A percentile compares a stretch with the other conserved stretches of the same genome.
phyloP scores from a whole-genome alignment of 2,329 filamentous ascomycete genomes.

The Ophiostoma perfectum region DNA sequence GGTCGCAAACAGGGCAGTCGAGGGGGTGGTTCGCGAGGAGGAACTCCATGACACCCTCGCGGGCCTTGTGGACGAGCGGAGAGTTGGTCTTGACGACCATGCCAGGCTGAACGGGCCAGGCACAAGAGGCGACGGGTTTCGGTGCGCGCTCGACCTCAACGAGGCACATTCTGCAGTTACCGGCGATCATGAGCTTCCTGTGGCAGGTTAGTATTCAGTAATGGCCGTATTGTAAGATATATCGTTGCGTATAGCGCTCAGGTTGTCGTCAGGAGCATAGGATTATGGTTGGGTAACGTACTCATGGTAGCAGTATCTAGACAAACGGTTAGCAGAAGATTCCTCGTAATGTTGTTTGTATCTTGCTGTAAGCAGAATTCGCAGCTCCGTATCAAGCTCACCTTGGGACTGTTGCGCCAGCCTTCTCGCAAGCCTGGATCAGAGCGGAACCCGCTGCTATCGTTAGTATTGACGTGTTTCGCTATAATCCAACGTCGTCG shows the following conservation, averaged over 20 bases:
- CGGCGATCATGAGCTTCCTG: conserved; percentile 96
- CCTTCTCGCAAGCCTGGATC: conserved; percentile 99
- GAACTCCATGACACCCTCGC: conserved; percentile 99
- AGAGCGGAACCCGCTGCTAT: conserved; percentile 83
- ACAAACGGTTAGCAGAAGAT: conserved; percentile 31
- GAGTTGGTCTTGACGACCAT: conserved; percentile 99
- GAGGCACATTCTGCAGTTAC: conserved; percentile 99
- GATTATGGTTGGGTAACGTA: conserved; percentile 32
- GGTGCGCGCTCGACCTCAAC: conserved; percentile 96
- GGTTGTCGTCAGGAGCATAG: conserved; percentile 35
- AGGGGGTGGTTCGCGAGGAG: conserved; percentile 92
- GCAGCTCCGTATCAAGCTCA: conserved; percentile 36
- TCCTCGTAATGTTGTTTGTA: background rate
- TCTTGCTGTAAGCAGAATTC: background rate
- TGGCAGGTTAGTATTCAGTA: conserved; percentile 20
- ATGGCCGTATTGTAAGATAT: conserved; percentile 30
- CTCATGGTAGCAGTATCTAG: conserved; percentile 98
- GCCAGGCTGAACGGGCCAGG: conserved; percentile 95
- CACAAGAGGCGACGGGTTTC: conserved; percentile 96
- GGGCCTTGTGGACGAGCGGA: conserved; percentile 90
- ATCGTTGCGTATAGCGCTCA: conserved; percentile 23
- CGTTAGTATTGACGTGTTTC: background rate
- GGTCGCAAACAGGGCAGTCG: conserved; percentile 96
- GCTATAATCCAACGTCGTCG: background rate
- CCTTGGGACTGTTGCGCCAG: conserved; percentile 82